Evolutionary conservation across 176 grass and related monocot species (phyloP).

Genomic region (Raddia guianensis): DNA sequence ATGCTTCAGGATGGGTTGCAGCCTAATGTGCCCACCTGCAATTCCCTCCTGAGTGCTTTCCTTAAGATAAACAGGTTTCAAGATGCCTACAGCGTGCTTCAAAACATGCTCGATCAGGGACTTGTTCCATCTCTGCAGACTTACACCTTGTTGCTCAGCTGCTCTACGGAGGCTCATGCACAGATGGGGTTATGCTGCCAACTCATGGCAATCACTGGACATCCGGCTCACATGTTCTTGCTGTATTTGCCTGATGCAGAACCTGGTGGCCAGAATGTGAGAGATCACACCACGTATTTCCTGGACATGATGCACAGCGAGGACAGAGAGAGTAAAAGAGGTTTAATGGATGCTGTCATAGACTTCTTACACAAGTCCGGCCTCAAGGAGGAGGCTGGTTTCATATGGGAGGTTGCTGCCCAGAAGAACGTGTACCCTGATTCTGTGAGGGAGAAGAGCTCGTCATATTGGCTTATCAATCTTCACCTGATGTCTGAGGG

Average conservation of each 20-base stretch:
- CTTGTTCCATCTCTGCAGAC: constrained; percentile 90
- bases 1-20: constrained; percentile 87
- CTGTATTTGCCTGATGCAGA: constrained; percentile 82
- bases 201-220: constrained; percentile 87
- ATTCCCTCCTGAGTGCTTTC: constrained; percentile 85
- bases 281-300: constrained; percentile 67
- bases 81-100: constrained; percentile 70
- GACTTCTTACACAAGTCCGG: constrained; percentile 88
- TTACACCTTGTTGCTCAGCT: constrained; percentile 90
- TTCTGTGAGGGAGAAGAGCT: constrained; percentile 74
- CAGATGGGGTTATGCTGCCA: constrained; percentile 69
- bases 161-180: constrained; percentile 57
- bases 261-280: constrained; percentile 75
- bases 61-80: constrained; percentile 70
- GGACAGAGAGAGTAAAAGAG: constrained; percentile 92
- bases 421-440: constrained; percentile 95
- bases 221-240: constrained; percentile 88
- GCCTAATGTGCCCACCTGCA: constrained; percentile 93
- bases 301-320: constrained; percentile 94
- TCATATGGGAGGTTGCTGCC: constrained; percentile 89
- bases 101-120: constrained; percentile 73
- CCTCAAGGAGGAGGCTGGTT: constrained; percentile 94
- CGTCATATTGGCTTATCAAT: constrained; percentile 87
- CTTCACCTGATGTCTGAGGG: constrained; percentile 96
- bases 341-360: constrained; percentile 86